Evolutionary conservation across 2,329 filamentous ascomycete genomes (phyloP).

Genomic region (Zymoseptoria brevis): DNA sequence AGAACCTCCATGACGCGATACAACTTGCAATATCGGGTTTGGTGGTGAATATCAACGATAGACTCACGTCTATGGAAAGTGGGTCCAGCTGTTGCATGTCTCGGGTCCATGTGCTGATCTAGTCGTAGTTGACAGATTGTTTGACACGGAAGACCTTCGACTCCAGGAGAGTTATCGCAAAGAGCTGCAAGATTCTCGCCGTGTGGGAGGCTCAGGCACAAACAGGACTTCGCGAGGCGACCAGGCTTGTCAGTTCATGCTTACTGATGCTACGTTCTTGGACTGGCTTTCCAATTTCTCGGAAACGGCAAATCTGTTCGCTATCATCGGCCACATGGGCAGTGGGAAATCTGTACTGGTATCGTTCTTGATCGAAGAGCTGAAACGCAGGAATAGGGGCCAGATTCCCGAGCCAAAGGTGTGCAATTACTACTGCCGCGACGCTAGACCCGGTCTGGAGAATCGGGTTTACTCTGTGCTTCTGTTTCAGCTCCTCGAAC

Average conservation of each 20-base stretch:
- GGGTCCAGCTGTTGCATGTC: not conserved
- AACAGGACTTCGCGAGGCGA: not conserved
- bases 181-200: not conserved
- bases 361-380: not conserved
- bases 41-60: not conserved
- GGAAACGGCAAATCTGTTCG: not conserved
- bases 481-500: not conserved
- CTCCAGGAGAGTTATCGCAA: not conserved
- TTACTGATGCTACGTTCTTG: not conserved
- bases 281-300: not conserved
- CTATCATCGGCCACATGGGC: not conserved
- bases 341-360: not conserved
- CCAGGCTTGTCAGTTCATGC: not conserved
- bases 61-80: not conserved
- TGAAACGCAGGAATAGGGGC: not conserved
- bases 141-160: not conserved
- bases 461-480: not conserved
- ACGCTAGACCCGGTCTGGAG: not conserved
- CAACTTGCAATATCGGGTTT: not conserved
- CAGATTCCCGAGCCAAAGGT: not conserved
- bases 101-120: not conserved
- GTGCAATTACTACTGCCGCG: not conserved
- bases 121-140: not conserved
- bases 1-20: not conserved
- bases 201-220: not conserved